Evolutionary conservation across 768 basidiomycete species (phyloP), one percentile per base, ranked within the genome.

Genomic region (Phallus indusiatus): DNA sequence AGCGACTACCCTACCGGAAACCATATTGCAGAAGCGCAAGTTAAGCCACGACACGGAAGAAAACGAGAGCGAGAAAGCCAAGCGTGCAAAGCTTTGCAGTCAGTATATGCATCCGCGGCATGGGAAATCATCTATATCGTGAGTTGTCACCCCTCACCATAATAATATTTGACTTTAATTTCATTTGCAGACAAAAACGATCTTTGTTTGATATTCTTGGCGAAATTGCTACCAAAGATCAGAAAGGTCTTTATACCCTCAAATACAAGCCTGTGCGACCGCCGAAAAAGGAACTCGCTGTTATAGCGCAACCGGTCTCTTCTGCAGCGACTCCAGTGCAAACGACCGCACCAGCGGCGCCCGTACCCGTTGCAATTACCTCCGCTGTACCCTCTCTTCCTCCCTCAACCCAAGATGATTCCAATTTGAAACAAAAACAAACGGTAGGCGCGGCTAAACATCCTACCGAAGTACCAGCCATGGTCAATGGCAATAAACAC

Each of bases 1-100:
- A 56, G 83, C 85, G 0, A 85, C 90, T 1, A 83, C 83, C 0
- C 86, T 88, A 0, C 78, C 83, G n/a, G 78, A 83, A 16, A 87
- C 88, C 1, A 72, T 77, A 17, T 85, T 90, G 1, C 73, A 90
- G 61, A 92, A 91, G 62, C 80, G 89, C 18, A 92, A 91, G 68
- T 84, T 85, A 37, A 81, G 77, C 2, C 71, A 84, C 65, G 85
- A 88, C 46, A 81, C 81, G 7, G 88, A 88, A 63, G 86, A 88
- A 59, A 86, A 89, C 57, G 88, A 89, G 61, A 78, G 80, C 3
- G 86, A 89, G 64, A 88, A 82, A 68, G 83, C 81, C 28, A 81
- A 86, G 51, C 79, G 84, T 54, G 74, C 78, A 20, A 88, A 89
- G 76, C 81, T 93, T 56, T 79, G 88, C 74, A 50, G 47, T 16